A percentile compares a stretch with the other conserved stretches of the same genome.
phyloP scores from a whole-genome alignment of 805 yeast genomes.

The Debaryomyces maramus region DNA sequence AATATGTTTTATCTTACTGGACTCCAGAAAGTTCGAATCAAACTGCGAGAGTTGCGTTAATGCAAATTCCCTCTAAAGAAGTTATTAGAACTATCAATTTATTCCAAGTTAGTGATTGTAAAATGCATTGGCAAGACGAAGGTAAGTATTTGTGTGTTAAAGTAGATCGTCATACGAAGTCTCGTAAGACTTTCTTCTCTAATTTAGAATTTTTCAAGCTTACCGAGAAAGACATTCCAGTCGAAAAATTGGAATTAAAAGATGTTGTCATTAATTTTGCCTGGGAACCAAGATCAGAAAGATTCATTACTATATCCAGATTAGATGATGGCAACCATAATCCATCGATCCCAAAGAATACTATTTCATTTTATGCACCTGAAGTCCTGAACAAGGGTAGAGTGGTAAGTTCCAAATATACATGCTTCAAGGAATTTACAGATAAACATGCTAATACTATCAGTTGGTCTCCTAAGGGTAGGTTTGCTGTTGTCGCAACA shows the following conservation, averaged over 20 bases:
- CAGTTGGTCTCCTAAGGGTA: slow-evolving; percentile 89
- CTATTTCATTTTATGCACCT: slow-evolving; percentile 77
- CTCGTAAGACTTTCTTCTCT: slow-evolving; percentile 87
- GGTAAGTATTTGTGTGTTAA: slow-evolving; percentile 85
- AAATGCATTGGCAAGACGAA: slow-evolving; percentile 91
- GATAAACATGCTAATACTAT: slow-evolving; percentile 71
- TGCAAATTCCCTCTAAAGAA: slow-evolving; percentile 82
- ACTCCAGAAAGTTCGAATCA: slow-evolving; percentile 92
- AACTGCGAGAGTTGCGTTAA: slow-evolving; percentile 89
- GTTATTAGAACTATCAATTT: slow-evolving; percentile 87
- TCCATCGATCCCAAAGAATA: slow-evolving; percentile 65
- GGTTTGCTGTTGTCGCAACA: slow-evolving; percentile 65
- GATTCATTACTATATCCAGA: slow-evolving; percentile 79
- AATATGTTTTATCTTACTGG: slow-evolving; percentile 86
- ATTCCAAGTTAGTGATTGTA: slow-evolving; percentile 90
- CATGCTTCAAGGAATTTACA: slow-evolving; percentile 54
- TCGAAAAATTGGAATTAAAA: slow-evolving; percentile 89
- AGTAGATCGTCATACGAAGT: slow-evolving; percentile 95
- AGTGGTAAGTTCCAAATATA: slow-evolving; percentile 51
- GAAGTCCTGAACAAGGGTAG: slow-evolving; percentile 60
- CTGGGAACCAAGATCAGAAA: slow-evolving; percentile 93
- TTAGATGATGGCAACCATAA: slow-evolving; percentile 55
- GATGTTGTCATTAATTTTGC: slow-evolving; percentile 85
- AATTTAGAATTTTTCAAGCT: slow-evolving; percentile 89
- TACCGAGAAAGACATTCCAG: slow-evolving; percentile 87